Evolutionary conservation across 2,329 filamentous ascomycete species (phyloP).

Genomic region (Aspergillus udagawae): DNA sequence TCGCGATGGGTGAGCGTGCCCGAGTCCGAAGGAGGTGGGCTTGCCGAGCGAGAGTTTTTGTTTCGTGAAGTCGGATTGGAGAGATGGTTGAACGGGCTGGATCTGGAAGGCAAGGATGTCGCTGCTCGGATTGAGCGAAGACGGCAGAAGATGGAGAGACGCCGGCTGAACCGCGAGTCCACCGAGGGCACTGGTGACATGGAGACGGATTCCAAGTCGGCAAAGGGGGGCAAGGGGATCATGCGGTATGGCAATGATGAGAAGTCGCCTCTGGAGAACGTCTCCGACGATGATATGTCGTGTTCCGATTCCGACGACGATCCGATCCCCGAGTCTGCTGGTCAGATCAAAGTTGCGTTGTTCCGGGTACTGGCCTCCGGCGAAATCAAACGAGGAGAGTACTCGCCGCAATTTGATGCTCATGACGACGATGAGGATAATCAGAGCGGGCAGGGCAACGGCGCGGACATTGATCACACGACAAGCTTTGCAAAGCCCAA

Average conservation of each 20-base stretch:
- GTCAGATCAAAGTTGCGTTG: constrained; percentile 96
- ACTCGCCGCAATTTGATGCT: constrained; percentile 94
- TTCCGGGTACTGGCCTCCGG: constrained; percentile 93
- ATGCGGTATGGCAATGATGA: constrained; percentile 78
- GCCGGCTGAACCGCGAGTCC: constrained; percentile 70
- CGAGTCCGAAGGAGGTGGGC: constrained; percentile 82
- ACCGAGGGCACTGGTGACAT: constrained; percentile 51
- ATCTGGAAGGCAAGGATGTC: constrained; percentile 88
- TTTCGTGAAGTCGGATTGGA: constrained; percentile 96
- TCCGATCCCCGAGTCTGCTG: constrained; percentile 81
- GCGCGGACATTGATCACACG: constrained; percentile 89
- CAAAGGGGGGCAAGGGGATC: constrained; percentile 50
- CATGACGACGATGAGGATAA: constrained; percentile 87
- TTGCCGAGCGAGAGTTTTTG: constrained; percentile 93
- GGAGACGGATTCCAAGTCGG: constrained; percentile 32
- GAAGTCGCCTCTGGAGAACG: constrained; percentile 67
- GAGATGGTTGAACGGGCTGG: constrained; percentile 91
- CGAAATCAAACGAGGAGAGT: constrained; percentile 96
- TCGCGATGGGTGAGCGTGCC: constrained; percentile 96
- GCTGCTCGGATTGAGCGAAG: constrained; percentile 70
- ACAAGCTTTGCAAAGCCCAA: constrained; percentile 98
- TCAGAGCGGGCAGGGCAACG: constrained; percentile 50
- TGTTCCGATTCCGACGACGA: constrained; percentile 77
- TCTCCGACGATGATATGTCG: constrained; percentile 65
- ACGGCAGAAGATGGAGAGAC: constrained; percentile 71